Evolutionary conservation across 441 rosid species (phyloP), one percentile per base, ranked within the genome.

Genomic region (Viola pubescens): DNA sequence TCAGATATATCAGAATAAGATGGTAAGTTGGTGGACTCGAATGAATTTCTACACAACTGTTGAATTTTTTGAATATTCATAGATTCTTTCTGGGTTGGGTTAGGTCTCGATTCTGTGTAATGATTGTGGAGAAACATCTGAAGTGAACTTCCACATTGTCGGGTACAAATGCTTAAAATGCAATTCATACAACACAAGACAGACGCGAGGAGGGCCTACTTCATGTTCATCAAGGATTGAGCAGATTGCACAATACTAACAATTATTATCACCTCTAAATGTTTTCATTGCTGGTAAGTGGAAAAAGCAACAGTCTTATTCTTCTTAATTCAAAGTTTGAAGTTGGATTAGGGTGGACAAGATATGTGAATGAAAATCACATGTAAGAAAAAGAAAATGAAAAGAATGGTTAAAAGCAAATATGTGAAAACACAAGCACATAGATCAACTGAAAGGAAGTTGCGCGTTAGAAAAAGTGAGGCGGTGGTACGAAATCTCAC

Each of bases 71-170:
- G 9, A 46, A 12, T n/a, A 12, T 4, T 66, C 26, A 12, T 2
- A 48, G 11, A 4, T 48, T 39, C 40, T 9, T 3, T 7, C 51
- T 10, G 9, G 67, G 12, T 12, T 53, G 10, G 39, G 3, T 39
- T 34, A 89, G 91, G 88, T 90, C n/a, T 91, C 89, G 98, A 88
- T 91, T 62, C 95, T 91, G 2, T 91, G 96, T 82, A 91, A 91
- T 39, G 98, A 91, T 49, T 91, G 96, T 6, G 83, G 86, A n/a
- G 70, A 77, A 45, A 84, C 76, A 49, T 77, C 83, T 0, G 73
- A 74, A 8, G 87, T 83, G 9, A 78, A 73, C 61, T 88, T 84
- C 72, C 95, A 91, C 63, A 48, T 88, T 5, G 63, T 86, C 2
- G 98, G 89, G 1, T 85, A 80, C 60, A 91, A 91, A 68, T 91